Conservation (phyloP, 768 basidiomycete species). For the Collybia nuda region DNA sequence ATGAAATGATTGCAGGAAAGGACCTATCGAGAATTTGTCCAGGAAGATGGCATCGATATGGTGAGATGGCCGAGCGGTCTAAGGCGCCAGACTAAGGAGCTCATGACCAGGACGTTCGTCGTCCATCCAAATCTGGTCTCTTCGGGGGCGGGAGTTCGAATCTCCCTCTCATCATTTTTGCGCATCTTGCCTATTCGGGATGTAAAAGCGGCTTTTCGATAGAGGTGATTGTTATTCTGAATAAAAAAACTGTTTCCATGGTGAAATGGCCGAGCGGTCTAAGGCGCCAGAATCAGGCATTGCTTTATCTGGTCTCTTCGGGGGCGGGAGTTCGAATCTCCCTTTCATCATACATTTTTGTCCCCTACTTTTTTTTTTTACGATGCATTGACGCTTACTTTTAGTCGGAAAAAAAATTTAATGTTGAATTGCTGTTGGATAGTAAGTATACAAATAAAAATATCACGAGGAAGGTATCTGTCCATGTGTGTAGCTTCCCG, state of each 20-base stretch:
- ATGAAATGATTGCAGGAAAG: no score
- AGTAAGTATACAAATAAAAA: no score
- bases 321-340: conserved; percentile 8
- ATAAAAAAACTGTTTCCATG: neutral
- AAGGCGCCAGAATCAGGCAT: conserved; percentile 57
- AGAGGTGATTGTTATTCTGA: no score
- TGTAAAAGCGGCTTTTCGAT: no score
- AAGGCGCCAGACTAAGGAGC: conserved; percentile 70
- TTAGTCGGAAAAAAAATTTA: no score
- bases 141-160: conserved; percentile 8
- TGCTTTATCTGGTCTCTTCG: conserved; percentile 5
- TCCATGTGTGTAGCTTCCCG: no score
- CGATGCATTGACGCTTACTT: no score
- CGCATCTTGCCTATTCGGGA: no score
- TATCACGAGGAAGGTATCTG: no score
- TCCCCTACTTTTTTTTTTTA: no score
- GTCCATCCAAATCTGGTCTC: conserved; percentile 4
- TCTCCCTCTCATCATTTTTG: conserved; percentile 5
- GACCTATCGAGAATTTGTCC: no score
- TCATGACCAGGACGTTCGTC: neutral
- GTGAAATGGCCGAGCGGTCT: conserved; percentile 75
- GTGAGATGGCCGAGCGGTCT: conserved; percentile 75
- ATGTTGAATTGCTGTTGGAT: no score
- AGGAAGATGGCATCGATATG: conserved; percentile 2
- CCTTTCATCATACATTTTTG: conserved; percentile 1